A percentile compares a stretch with the other conserved stretches of the same genome.
Conservation (phyloP, 2,329 filamentous ascomycete genomes). For the Curvularia sp. region DNA sequence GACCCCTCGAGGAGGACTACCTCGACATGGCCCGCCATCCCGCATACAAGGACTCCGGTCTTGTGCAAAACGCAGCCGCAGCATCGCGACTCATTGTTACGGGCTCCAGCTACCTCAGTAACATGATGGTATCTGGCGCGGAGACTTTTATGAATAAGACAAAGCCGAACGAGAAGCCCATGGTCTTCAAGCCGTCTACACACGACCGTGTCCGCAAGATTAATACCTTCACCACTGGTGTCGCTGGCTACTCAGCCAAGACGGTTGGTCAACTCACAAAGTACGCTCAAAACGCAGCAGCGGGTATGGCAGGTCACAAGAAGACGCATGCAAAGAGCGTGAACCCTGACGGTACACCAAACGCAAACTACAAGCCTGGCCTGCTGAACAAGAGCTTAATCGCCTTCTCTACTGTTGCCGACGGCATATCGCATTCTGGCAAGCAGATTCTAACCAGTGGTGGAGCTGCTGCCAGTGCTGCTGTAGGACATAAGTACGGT, state of each 20-base stretch:
- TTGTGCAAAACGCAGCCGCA: slow-evolving; percentile 85
- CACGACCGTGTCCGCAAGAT: slow-evolving; percentile 87
- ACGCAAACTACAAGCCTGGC: slow-evolving; percentile 79
- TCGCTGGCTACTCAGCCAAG: slow-evolving; percentile 80
- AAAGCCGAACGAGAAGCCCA: slow-evolving; percentile 77
- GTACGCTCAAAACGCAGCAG: slow-evolving; percentile 89
- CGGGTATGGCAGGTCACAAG: slow-evolving; percentile 71
- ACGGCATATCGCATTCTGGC: slow-evolving; percentile 89
- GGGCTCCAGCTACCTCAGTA: slow-evolving; percentile 78
- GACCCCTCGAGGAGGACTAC: slow-evolving; percentile 72
- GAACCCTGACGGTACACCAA: slow-evolving; percentile 72
- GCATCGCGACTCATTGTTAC: slow-evolving; percentile 94
- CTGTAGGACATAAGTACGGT: slow-evolving; percentile 91
- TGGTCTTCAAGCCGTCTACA: slow-evolving; percentile 86
- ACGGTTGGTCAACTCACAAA: slow-evolving; percentile 85
- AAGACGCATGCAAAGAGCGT: slow-evolving; percentile 65
- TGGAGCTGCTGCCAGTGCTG: slow-evolving; percentile 78
- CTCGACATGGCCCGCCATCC: slow-evolving; percentile 82
- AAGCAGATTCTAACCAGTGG: slow-evolving; percentile 77
- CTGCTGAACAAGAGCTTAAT: slow-evolving; percentile 95
- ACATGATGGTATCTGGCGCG: slow-evolving; percentile 77
- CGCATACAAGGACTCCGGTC: slow-evolving; percentile 84
- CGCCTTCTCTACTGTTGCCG: slow-evolving; percentile 91
- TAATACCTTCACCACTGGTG: slow-evolving; percentile 81
- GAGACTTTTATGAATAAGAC: slow-evolving; percentile 81